Base-by-base conservation (phyloP, 1,284 basidiomycete genomes). In the Microbotryum lychnidis-dioicae region DNA sequence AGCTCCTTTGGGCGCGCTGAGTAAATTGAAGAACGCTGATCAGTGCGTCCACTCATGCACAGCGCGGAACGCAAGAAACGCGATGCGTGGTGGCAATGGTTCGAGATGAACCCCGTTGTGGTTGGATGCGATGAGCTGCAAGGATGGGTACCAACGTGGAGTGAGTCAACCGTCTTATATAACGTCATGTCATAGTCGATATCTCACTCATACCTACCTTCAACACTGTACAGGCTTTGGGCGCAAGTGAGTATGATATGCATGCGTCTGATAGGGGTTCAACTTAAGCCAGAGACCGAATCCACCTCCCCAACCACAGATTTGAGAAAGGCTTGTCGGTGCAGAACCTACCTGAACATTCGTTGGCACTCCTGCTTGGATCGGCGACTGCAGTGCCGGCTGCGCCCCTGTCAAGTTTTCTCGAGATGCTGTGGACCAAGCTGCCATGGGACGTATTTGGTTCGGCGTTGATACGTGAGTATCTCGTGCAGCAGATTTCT, bases 61-160 rank as follows among this genome's bases (percentile, higher is more conserved):
- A 60, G 61, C 42, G 61, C 61, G 47, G 59, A 65, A 6, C 59
- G 60, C 16, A 44, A 60, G 16, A 55, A 60, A 5, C 42, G 54
- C 25, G 58, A 64, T 46, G 56, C 65, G 10, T 64, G 65, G 65
- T 73, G 70, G 58, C 74, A 75, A 50, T 75, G 75, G 75, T 75
- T 72, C 54, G 75, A 75, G 59, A 67, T 72, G 29, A 69, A 70
- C 5, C 75, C 75, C 0, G 66, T 75, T 44, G 75, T 75, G 61
- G 65, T 75, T 4, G 75, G 75, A 4, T 70, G 68, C 29, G 69
- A 72, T 52, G 73, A 74, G 51, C 69, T 71, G 14, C 68, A 74
- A 46, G 74, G 72, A 10, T 75, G 73, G 68, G 71, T 25, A 9
- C 75, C 75, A 18, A 74, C 73, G 3, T 75, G 74, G 74, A 33